These are phyloP conservation scores for Blastocystis hominis DNA, from an alignment of 352 stramenopile genomes.

Conservation along the genomic window DNA sequence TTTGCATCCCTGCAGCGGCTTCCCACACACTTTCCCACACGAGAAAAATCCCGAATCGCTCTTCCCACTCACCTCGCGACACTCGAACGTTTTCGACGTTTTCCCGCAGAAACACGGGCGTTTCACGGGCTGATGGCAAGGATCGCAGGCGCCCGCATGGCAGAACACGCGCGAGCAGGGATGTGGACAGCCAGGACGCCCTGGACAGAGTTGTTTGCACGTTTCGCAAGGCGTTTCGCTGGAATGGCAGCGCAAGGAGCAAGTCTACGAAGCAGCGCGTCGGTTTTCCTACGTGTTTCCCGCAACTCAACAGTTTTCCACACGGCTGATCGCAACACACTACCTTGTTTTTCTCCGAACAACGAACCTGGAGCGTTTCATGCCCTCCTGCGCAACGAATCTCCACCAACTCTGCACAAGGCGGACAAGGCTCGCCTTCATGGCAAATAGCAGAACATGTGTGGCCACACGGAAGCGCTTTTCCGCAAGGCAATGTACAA, in stretches of 20 bases:
- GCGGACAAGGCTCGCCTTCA: constrained; percentile 2
- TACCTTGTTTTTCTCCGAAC: neutral
- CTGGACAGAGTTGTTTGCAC: neutral
- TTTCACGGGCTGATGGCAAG: constrained; percentile 26
- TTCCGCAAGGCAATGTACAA: neutral
- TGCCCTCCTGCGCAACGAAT: constrained; percentile 19
- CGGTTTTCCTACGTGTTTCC: neutral
- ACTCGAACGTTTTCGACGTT: neutral
- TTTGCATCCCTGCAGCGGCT: neutral
- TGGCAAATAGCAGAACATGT: constrained; percentile 19
- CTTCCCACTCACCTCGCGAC: neutral
- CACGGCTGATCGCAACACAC: neutral
- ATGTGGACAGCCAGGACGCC: neutral
- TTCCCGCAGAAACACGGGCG: constrained; percentile 36
- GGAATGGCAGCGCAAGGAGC: neutral
- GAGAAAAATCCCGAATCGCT: neutral
- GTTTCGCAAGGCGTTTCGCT: neutral
- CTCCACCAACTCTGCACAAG: neutral
- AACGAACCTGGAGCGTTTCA: neutral
- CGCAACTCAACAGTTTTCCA: neutral
- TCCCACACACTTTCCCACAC: constrained; percentile 13
- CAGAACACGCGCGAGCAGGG: constrained; percentile 29
- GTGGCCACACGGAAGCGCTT: constrained; percentile 23
- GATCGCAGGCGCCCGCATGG: constrained; percentile 6
- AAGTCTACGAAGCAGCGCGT: neutral